Percentiles rank a stretch among this genome's conserved stretches.
phyloP scores from a whole-genome alignment of 148 eudicot genomes.

The Rhododendron ferrugineum region DNA sequence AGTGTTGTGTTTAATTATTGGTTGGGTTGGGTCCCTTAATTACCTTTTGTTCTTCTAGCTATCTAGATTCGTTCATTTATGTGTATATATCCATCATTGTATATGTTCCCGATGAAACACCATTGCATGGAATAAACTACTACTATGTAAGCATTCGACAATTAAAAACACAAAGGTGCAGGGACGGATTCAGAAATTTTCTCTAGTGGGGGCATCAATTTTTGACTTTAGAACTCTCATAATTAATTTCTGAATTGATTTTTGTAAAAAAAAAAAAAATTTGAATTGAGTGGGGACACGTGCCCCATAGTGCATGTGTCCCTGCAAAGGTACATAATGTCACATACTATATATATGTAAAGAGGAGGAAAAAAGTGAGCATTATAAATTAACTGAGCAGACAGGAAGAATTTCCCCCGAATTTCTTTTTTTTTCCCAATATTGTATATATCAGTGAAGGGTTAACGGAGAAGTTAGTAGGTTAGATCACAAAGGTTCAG shows the following conservation, averaged over 20 bases:
- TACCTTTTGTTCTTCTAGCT: neutral
- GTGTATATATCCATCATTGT: neutral
- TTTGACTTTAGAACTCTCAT: too few relatives aligned
- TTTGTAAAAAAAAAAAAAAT: too few relatives aligned
- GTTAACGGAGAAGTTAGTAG: too few relatives aligned
- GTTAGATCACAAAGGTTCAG: too few relatives aligned
- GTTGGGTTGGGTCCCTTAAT: neutral
- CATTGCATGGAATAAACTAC: neutral
- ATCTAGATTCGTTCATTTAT: neutral
- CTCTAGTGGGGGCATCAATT: too few relatives aligned
- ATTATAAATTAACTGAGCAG: neutral
- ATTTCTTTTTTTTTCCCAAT: too few relatives aligned
- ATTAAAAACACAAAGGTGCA: neutral
- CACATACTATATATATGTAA: neutral
- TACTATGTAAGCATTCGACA: neutral
- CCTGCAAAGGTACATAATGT: neutral
- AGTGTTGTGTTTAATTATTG: neutral
- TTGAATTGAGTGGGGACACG: too few relatives aligned
- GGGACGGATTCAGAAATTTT: too few relatives aligned
- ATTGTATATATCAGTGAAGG: too few relatives aligned
- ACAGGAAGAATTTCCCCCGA: neutral
- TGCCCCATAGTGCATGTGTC: too few relatives aligned
- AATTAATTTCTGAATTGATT: too few relatives aligned
- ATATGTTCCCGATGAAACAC: neutral
- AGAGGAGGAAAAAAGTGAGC: neutral